A percentile compares a stretch with the other conserved stretches of the same genome.
Conservation (phyloP, 176 grass and related monocot species). For the Cenchrus fungigraminus region DNA sequence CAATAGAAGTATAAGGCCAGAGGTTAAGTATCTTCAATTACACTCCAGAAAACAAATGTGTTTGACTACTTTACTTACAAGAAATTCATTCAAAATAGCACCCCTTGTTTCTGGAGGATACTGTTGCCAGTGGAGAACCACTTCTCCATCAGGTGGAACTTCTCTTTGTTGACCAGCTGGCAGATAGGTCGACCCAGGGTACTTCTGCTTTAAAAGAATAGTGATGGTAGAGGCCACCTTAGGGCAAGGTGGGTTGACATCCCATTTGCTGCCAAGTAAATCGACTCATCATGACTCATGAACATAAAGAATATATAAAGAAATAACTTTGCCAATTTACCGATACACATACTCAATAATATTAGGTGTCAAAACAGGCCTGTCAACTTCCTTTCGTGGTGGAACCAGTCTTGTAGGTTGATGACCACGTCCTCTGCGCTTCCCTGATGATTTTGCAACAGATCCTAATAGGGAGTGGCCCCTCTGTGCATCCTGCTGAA, state of each 20-base stretch:
- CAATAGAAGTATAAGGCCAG: slow-evolving; percentile 24
- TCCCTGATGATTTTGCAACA: slow-evolving; percentile 31
- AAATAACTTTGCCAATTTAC: neutral
- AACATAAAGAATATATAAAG: slow-evolving; percentile 12
- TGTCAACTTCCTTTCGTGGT: slow-evolving; percentile 46
- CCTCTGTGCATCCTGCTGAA: slow-evolving; percentile 35
- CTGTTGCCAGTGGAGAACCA: slow-evolving; percentile 40
- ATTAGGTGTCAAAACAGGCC: slow-evolving; percentile 43
- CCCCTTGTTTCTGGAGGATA: slow-evolving; percentile 39
- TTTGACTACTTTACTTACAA: slow-evolving; percentile 40
- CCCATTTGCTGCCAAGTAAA: slow-evolving; percentile 41
- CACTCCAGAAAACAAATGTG: neutral
- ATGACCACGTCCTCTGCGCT: slow-evolving; percentile 38
- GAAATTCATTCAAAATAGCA: slow-evolving; percentile 50
- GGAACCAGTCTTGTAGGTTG: slow-evolving; percentile 31
- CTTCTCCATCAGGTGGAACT: slow-evolving; percentile 35
- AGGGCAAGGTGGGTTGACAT: slow-evolving; percentile 41
- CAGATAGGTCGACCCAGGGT: slow-evolving; percentile 51
- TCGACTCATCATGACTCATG: slow-evolving; percentile 33
- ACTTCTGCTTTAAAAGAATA: slow-evolving; percentile 46
- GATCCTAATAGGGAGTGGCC: slow-evolving; percentile 11
- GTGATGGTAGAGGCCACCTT: slow-evolving; percentile 49
- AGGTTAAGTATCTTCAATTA: neutral
- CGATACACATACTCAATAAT: slow-evolving; percentile 35
- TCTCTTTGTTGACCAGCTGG: slow-evolving; percentile 28